phyloP scores from a whole-genome alignment of 768 basidiomycete species.

The Amyloporia xantha region DNA sequence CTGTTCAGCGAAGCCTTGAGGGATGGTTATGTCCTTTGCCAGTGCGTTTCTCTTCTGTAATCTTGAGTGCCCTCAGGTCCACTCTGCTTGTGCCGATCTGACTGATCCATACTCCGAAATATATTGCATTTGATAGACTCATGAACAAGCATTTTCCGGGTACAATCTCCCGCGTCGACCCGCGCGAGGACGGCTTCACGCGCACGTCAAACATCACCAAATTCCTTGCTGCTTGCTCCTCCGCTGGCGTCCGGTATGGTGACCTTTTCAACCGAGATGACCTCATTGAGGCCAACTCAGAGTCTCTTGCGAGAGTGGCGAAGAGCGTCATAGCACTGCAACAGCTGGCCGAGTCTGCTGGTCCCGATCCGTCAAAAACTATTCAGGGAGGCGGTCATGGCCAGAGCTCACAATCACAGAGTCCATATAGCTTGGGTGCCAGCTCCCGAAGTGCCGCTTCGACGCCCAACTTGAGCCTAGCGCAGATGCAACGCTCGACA shows the following conservation, averaged over 20 bases:
- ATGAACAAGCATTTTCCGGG: constrained; percentile 71
- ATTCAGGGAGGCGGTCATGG: constrained; percentile 28
- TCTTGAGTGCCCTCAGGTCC: constrained; percentile 9
- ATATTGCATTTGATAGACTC: constrained; percentile 38
- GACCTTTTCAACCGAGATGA: constrained; percentile 67
- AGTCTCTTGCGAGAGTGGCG: constrained; percentile 67
- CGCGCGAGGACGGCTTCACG: constrained; percentile 58
- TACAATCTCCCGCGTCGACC: constrained; percentile 53
- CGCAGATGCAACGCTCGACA: constrained; percentile 28
- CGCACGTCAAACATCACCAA: constrained; percentile 68
- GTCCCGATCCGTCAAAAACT: constrained; percentile 39
- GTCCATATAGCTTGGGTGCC: constrained; percentile 23
- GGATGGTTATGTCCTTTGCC: constrained; percentile 86
- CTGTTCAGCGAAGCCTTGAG: constrained; percentile 69
- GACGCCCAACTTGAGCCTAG: constrained; percentile 48
- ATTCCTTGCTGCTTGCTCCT: constrained; percentile 71
- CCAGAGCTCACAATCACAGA: not conserved
- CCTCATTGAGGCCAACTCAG: constrained; percentile 51
- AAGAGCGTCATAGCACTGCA: constrained; percentile 65
- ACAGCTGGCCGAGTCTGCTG: constrained; percentile 50
- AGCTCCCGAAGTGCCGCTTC: constrained; percentile 48
- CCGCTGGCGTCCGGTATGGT: constrained; percentile 54
- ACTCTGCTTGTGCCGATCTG: constrained; percentile 3
- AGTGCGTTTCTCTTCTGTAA: no score
- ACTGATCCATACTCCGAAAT: not conserved